Evolutionary conservation across 2,329 filamentous ascomycete genomes (phyloP), one percentile per base, ranked within the genome.

Genomic region (Torrubiella hemipterigena): DNA sequence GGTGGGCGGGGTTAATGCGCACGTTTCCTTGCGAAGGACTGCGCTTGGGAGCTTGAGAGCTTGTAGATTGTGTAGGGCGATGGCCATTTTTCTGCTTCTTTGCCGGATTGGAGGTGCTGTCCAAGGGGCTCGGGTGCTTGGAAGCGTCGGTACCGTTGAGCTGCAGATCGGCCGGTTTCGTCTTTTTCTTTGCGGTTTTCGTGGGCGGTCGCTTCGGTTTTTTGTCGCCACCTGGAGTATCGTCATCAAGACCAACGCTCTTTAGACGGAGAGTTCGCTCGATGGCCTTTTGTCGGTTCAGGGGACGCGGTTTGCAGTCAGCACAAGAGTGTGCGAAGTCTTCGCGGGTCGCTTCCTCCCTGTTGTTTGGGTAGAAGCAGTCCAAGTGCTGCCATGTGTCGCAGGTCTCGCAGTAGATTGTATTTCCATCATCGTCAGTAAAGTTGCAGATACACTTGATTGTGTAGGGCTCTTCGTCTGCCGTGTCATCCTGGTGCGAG

Each of bases 381-480:
- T 86, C 79, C 47, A 94, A 93, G 58, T 98, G 91, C 59, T 98
- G 91, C 91, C 91, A 98, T 30, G 86, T 91, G 53, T 94, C 83
- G 67, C 91, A 98, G 36, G 69, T 74, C 54, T 96, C 91, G 67
- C 91, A 98, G 58, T 87, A 85, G 39, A 98, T 93, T 37, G 91
- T 98, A 58, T 84, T 89, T 58, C 91, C 91, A 65, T 98, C 91
- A 67, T 98, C 91, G 63, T 93, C 86, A 54, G 76, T 65, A 58
- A 81, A 95, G 54, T 77, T 77, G 62, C 91, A 98, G 47, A 96
- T 93, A 71, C 91, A 98, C 67, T 93, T 94, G 64, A 96, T 95
- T 37, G 84, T 93, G 56, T 93, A 93, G 13, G 81, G 81, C 57
- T 89, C 81, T 58, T 87, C 81, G 48, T 78, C 75, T 37, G 54